Evolutionary conservation across 805 yeast genomes (phyloP).

Genomic region (Metschnikowia lachancei): DNA sequence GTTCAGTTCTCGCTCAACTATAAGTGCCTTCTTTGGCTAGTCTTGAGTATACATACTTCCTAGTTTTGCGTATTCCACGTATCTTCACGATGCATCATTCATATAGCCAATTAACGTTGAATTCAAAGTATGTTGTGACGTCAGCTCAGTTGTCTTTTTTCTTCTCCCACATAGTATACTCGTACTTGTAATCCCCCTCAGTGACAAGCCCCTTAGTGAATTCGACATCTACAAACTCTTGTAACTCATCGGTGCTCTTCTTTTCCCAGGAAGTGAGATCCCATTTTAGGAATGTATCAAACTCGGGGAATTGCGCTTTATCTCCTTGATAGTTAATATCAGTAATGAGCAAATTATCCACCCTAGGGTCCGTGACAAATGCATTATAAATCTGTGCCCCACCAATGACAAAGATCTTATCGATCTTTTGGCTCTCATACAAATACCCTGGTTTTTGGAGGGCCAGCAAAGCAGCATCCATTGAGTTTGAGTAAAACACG

Average conservation of each 20-base stretch:
- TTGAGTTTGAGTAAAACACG: slow-evolving; percentile 30
- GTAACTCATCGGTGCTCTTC: slow-evolving; percentile 34
- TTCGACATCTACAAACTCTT: slow-evolving; percentile 35
- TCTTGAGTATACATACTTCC: too few species aligned
- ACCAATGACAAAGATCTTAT: slow-evolving; percentile 79
- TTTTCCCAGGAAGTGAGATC: slow-evolving; percentile 35
- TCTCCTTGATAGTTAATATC: slow-evolving; percentile 46
- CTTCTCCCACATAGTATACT: slow-evolving; percentile 58
- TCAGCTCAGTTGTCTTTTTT: neutral
- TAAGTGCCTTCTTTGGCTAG: too few species aligned
- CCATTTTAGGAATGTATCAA: slow-evolving; percentile 69
- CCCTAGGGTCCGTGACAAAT: slow-evolving; percentile 42
- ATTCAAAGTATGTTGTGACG: too few species aligned
- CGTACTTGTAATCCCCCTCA: slow-evolving; percentile 46
- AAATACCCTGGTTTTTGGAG: slow-evolving; percentile 20
- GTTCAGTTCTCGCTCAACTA: too few species aligned
- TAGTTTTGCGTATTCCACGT: too few species aligned
- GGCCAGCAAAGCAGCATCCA: slow-evolving; percentile 34
- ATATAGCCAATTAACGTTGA: too few species aligned
- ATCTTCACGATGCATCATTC: too few species aligned
- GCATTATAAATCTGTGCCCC: slow-evolving; percentile 84
- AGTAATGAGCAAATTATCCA: slow-evolving; percentile 63
- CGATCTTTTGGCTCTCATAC: slow-evolving; percentile 29
- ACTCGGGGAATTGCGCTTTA: slow-evolving; percentile 37
- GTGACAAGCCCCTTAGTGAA: slow-evolving; percentile 33